phyloP scores from a whole-genome alignment of 2,329 filamentous ascomycete species.

The Calonectria pseudoturangicola region DNA sequence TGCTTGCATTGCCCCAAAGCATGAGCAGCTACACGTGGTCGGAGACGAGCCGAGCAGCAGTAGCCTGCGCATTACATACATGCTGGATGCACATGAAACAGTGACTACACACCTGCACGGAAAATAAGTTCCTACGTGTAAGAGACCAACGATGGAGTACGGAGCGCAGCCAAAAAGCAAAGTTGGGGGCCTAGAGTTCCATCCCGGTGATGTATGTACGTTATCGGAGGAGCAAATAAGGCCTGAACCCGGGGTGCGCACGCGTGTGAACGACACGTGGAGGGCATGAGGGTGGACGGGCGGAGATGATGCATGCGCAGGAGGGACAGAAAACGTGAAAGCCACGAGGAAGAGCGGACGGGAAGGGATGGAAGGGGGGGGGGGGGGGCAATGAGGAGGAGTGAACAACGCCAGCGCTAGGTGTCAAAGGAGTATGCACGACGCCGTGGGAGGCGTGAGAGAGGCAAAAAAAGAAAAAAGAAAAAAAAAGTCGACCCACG shows the following conservation, averaged over 20 bases:
- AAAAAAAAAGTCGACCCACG: constrained; percentile 24
- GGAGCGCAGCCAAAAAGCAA: not conserved
- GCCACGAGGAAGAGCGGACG: constrained; percentile 32
- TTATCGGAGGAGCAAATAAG: constrained; percentile 34
- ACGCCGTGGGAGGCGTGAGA: constrained; percentile 26
- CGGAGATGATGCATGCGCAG: constrained; percentile 38
- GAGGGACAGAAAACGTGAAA: constrained; percentile 37
- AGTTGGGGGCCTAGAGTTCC: not conserved
- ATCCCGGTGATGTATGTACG: constrained; percentile 22
- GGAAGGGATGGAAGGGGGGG: constrained; percentile 2
- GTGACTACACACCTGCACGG: not conserved
- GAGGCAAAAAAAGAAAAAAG: constrained; percentile 3
- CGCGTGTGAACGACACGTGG: constrained; percentile 48
- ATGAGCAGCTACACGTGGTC: constrained; percentile 25
- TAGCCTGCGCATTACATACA: not conserved
- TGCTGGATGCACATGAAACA: constrained; percentile 17
- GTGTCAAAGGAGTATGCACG: not conserved
- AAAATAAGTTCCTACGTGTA: constrained; percentile 11
- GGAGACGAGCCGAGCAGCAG: not conserved
- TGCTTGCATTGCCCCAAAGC: not conserved
- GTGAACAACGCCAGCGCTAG: constrained; percentile 30
- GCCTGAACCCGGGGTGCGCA: constrained; percentile 21
- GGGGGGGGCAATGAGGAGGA: constrained; percentile 2
- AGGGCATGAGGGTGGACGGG: constrained; percentile 46
- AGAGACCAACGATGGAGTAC: constrained; percentile 6